Evolutionary conservation across 2,329 filamentous ascomycete genomes (phyloP), one percentile per base, ranked within the genome.

Genomic region (Xenosphaeropsis pyriputrescens): DNA sequence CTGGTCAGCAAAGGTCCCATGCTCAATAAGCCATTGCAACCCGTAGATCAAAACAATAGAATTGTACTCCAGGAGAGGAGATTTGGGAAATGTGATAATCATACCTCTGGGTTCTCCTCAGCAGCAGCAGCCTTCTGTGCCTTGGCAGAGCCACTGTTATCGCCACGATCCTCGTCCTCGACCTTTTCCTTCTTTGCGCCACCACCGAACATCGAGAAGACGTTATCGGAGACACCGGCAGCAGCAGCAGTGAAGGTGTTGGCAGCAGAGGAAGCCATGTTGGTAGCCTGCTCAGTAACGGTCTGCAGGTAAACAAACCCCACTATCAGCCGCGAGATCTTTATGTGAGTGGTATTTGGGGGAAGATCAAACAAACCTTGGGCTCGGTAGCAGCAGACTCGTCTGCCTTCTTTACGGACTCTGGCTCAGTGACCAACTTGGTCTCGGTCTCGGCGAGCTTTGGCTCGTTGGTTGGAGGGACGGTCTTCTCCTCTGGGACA

Each of bases 131-230:
- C 62, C 52, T 75, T 74, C 45, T 85, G 76, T 41, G 79, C 81
- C 70, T 91, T 91, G 55, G 84, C 81, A 59, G 83, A 86, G 53
- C 88, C 88, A 48, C 85, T 93, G 58, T 78, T 84, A 59, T 95
- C 88, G 48, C 86, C 80, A 47, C 77, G 79, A 50, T 83, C 85
- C 55, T 84, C 83, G 22, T 82, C 67, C 46, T 79, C 77, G 45
- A 78, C 76, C 72, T 85, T 88, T 67, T 91, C 85, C 70, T 94
- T 96, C 76, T 93, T 93, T 43, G 84, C 84, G 45, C 91, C 91
- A 46, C 91, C 91, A 51, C 91, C 91, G 57, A 98, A 98, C 91
- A 98, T 96, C 62, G 85, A 89, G 70, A 96, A 96, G 47, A 96
- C 84, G 50, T 73, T 70, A 7, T 74, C 74, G 14, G 56, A 55